A percentile compares a stretch with the other conserved stretches of the same genome.
phyloP scores from a whole-genome alignment of 306 rosid species.

The Geum urbanum region DNA sequence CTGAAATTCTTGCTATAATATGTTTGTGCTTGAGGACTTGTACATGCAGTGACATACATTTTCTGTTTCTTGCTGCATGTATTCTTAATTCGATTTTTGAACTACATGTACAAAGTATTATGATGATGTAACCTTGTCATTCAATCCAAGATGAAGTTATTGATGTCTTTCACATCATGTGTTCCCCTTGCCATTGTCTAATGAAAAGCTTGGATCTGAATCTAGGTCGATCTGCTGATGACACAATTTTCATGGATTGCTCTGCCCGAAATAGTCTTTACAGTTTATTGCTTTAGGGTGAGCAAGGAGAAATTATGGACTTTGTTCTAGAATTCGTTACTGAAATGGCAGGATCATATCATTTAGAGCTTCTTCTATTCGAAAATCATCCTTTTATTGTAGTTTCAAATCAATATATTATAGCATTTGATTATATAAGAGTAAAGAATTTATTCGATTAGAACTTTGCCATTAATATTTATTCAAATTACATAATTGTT shows the following conservation, averaged over 20 bases:
- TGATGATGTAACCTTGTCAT: background rate
- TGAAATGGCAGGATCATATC: too few species aligned
- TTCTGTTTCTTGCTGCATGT: background rate
- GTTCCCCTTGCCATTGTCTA: background rate
- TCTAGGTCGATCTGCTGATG: too few species aligned
- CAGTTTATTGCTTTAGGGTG: too few species aligned
- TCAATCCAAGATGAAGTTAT: background rate
- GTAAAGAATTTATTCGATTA: background rate
- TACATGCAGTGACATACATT: background rate
- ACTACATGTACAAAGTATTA: background rate
- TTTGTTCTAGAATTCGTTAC: too few species aligned
- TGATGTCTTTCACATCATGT: background rate
- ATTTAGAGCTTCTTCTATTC: too few species aligned
- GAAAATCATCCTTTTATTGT: too few species aligned
- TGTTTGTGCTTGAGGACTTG: slow-evolving; percentile 1
- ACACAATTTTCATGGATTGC: too few species aligned
- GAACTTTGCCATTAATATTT: slow-evolving; percentile 9
- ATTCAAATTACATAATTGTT: background rate
- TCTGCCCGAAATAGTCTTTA: too few species aligned
- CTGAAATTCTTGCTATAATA: background rate
- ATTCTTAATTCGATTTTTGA: background rate
- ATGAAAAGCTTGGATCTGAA: background rate
- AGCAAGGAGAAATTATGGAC: too few species aligned
- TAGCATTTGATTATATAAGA: too few species aligned
- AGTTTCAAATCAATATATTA: too few species aligned